A percentile compares a stretch with the other conserved stretches of the same genome.
Evolutionary conservation across 306 rosid species (phyloP).

Genomic region (Clitoria ternatea): DNA sequence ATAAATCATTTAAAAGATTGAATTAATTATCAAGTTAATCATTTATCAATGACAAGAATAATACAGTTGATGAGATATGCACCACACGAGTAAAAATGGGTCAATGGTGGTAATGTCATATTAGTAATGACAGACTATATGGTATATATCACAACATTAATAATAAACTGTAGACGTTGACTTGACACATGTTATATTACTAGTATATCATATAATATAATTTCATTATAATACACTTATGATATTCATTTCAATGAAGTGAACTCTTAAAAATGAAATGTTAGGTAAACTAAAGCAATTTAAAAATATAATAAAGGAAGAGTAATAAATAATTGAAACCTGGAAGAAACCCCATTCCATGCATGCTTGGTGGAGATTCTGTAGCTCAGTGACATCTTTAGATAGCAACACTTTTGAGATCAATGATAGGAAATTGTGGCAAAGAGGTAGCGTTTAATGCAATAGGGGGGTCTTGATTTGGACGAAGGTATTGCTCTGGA

Average conservation of each 20-base stretch:
- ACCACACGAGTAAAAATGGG: too few species aligned
- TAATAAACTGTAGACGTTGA: too few species aligned
- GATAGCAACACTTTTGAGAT: conserved; percentile 31
- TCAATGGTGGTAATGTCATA: too few species aligned
- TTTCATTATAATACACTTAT: neutral
- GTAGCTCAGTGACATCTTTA: conserved; percentile 29
- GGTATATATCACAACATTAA: too few species aligned
- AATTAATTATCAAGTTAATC: too few species aligned
- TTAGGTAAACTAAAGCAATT: neutral
- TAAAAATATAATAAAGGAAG: neutral
- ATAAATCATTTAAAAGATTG: too few species aligned
- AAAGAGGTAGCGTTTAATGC: neutral
- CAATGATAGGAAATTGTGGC: conserved; percentile 42
- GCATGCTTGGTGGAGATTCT: conserved; percentile 41
- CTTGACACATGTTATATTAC: too few species aligned
- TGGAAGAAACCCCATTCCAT: conserved; percentile 40
- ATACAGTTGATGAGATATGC: too few species aligned
- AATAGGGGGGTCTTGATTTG: conserved; percentile 34
- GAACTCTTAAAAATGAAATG: neutral
- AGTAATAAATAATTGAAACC: conserved; percentile 17
- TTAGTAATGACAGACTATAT: too few species aligned
- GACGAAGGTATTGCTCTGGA: conserved; percentile 36
- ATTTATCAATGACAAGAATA: too few species aligned
- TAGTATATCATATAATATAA: too few species aligned
- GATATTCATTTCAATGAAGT: neutral